Base-by-base conservation (phyloP, 2,329 filamentous ascomycete species). In the Verticillium klebahnii region DNA sequence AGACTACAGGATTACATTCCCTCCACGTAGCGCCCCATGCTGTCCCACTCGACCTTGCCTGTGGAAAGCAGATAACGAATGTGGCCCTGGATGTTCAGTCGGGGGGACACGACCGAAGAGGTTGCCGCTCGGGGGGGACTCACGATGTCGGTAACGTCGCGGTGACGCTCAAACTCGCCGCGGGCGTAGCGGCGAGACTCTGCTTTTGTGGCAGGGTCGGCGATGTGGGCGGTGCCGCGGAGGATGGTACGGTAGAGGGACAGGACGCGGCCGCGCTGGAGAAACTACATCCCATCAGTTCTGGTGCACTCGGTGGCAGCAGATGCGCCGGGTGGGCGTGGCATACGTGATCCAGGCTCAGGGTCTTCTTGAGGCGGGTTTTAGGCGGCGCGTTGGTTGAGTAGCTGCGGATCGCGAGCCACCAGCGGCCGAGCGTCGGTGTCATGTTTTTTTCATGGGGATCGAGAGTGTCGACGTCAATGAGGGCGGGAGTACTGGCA, bases 41-140 rank as follows among this genome's bases (percentile, higher is more conserved):
- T 78, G 67, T 89, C 84, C 85, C 86, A 89, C 69, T 89, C 82
- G 31, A 85, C 86, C 75, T 86, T 88, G 60, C 86, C 86, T 3
- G 82, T 88, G 11, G 85, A 87, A 62, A 88, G 72, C 40, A 89
- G 79, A 71, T 88, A 89, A 62, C 83, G 80, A 66, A 88, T 85
- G 68, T 89, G 86, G 65, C 75, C 73, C 84, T 86, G 63, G 14
- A 2, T 17, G 3, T 19, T 25, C 6, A 36, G 56, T 8, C 61
- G 56, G 60, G 29, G 55, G 25, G 19, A 57, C 37, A 34, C 5
- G n/a, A 54, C 12, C 15, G 14, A 12, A 34, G 11, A 19, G 11
- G 54, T 29, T 29, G 29, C 29, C 5, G 29, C 5, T 29, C 29
- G 29, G 29, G 54, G 54, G 25, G 23, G 15, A 76, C 82, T 56